Base-by-base conservation (phyloP, 2,329 filamentous ascomycete genomes). In the Epichloe brachyelytri region DNA sequence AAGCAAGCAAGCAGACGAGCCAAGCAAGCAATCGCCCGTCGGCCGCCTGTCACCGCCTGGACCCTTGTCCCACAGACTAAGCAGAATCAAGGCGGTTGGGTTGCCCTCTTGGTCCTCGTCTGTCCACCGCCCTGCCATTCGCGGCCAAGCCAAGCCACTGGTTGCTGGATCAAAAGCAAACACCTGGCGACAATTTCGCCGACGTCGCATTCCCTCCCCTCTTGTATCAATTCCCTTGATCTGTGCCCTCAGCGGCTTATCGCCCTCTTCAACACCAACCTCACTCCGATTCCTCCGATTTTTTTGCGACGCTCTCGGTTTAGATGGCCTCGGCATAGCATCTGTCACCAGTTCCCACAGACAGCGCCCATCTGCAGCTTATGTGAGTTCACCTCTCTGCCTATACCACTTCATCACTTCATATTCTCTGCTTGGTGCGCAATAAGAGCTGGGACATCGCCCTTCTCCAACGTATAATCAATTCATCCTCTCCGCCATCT, bases 31-130 rank as follows among this genome's bases (percentile, higher is more conserved):
- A 30, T 26, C 14, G 43, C 8, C 43, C 19, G 44, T 38, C 37
- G 43, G 22, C 39, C 48, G 43, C 50, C 53, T 55, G 55, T 58
- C 56, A 60, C 58, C 56, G 58, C 56, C 55, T 54, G 55, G 51
- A 54, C 56, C 54, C 53, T 49, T 43, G 50, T 41, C 36, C 19
- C 20, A 41, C 48, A 17, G 43, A 19, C 22, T 17, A 36, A 17
- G 34, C 46, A 47, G 14, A 36, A 38, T 15, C 40, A 14, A 12
- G 36, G 10, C 46, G 15, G 8, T 30, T 10, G 14, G 15, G 8
- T 30, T 10, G 14, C 46, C 22, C 30, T 40, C 22, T 44, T 20
- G n/a, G 41, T 41, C 39, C 33, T 30, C 48, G 37, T 49, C 38
- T 22, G 36, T 33, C 41, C 19, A 46, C 36, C 43, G 49, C 49